A percentile compares a stretch with the other conserved stretches of the same genome.
Conservation (phyloP, 495 filamentous ascomycete species). For the Trichoderma parareesei region DNA sequence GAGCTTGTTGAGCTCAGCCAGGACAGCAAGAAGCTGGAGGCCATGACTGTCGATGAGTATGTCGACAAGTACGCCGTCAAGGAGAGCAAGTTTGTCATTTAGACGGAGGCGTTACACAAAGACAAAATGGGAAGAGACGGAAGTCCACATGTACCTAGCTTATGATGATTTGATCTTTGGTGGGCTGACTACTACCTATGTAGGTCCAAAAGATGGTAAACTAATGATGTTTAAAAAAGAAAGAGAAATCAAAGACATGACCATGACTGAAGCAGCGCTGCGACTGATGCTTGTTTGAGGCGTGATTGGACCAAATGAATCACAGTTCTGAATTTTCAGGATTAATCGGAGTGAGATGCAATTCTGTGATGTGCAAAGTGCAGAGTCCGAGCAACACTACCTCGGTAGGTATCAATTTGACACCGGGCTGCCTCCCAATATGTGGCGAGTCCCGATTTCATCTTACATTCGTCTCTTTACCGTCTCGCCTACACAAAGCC, state of each 20-base stretch:
- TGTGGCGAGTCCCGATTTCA: neutral
- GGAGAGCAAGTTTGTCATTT: slow-evolving; percentile 46
- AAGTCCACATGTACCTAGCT: too few relatives aligned
- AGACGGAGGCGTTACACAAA: neutral
- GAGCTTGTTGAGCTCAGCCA: slow-evolving; percentile 69
- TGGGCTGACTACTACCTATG: too few relatives aligned
- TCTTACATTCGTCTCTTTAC: neutral
- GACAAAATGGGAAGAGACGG: neutral
- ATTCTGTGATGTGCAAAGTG: neutral
- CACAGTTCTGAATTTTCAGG: too few relatives aligned
- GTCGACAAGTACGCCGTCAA: slow-evolving; percentile 78
- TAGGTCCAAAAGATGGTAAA: neutral
- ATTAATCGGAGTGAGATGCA: too few relatives aligned
- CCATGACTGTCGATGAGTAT: slow-evolving; percentile 81
- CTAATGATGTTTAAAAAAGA: neutral
- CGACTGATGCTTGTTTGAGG: too few relatives aligned
- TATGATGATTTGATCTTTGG: neutral
- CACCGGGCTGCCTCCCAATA: neutral
- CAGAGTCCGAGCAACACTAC: neutral
- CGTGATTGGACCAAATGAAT: too few relatives aligned
- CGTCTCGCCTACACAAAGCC: too few relatives aligned
- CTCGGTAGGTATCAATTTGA: neutral
- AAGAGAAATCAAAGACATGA: neutral
- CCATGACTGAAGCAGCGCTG: too few relatives aligned
- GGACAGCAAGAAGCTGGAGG: slow-evolving; percentile 64